Base-by-base conservation (phyloP, 805 yeast genomes). In the Starmerella bombicola region DNA sequence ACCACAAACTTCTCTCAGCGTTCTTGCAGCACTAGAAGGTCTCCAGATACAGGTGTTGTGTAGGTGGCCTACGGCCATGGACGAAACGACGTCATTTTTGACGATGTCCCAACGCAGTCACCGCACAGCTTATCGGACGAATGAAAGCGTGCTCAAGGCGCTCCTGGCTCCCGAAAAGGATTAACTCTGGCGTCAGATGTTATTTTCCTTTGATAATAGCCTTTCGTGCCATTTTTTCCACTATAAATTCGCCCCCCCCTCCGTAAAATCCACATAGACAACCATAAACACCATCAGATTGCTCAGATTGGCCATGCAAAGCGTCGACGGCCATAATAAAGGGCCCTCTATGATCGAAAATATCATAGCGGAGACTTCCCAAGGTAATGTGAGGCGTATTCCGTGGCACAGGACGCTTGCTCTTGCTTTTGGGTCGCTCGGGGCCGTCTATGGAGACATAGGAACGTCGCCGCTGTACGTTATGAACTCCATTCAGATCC, bases 401-500 rank as follows among this genome's bases (percentile, higher is more conserved):
- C 21, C 17, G 4, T 19, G 35, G 12, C 38, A 30, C 19, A 10
- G 8, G 26, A 32, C 35, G 2, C 32, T 43, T 1, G 9, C 33
- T 8, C 48, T 67, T 25, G 59, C 67, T 1, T 68, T 65, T 47
- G 56, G 65, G n/a, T 67, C 74, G 4, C 59, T 74, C 30, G 80
- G 80, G 18, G 74, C 75, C n/a, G 71, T 74, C 30, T 74, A 73
- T 52, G 78, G 80, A 37, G 79, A 74, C 55, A 60, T 74, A 42
- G 78, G 77, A 22, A 74, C 80, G 3, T 70, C 77, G 9, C 80
- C 80, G 3, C 56, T 74, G 39, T 74, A 74, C 54, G 48, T 45
- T 17, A 34, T 45, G 40, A 30, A 41, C 40, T 38, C 45, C 2
- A 39, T 45, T 26, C 16, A 33, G 30, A 15, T 45, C 19, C 45